Evolutionary conservation across 1,284 basidiomycete genomes (phyloP), one percentile per base, ranked within the genome.

Genomic region (Cryptococcus neoformans): DNA sequence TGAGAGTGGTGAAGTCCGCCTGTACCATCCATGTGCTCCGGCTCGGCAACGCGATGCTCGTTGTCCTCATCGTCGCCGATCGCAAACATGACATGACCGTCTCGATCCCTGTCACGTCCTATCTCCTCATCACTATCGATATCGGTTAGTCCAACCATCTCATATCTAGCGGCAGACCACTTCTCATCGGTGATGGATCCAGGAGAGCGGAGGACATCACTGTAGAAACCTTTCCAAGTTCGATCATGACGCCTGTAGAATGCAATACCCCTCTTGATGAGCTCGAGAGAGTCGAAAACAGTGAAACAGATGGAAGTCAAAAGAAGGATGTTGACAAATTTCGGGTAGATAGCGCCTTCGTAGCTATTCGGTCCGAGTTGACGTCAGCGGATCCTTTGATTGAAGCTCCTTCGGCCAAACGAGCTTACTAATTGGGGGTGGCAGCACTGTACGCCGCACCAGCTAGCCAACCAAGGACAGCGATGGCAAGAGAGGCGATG

Each of bases 401-500:
- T 39, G 39, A 16, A 40, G 40, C 35, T 42, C 45, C 34, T 44
- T 16, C 35, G n/a, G 5, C 7, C 10, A 54, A 36, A 46, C 48
- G 10, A 39, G 66, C 72, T 61, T 53, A 76, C 70, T 73, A 56
- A 50, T 74, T 61, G 28, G 69, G 67, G 40, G 68, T 70, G 4
- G 59, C 63, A 4, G 64, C 63, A 41, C 69, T 68, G 62, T 76
- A 76, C 5, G 63, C 65, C 9, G 65, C 61, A 21, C 70, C 69
- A n/a, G 65, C 60, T 40, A 74, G 47, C 75, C 75, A 77, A 12
- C 73, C 71, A 10, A 69, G 48, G 12, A 67, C 40, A 44, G 69
- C 65, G 34, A 70, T 51, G 17, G 49, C 58, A 35, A 74, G 58
- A 59, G 70, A 70, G 3, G 51, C 57, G 10, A 49, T 55, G 54